A percentile compares a stretch with the other conserved stretches of the same genome.
These are phyloP conservation scores for Aspergillus felis DNA, from an alignment of 2,329 filamentous ascomycete species.

Conservation along the genomic window DNA sequence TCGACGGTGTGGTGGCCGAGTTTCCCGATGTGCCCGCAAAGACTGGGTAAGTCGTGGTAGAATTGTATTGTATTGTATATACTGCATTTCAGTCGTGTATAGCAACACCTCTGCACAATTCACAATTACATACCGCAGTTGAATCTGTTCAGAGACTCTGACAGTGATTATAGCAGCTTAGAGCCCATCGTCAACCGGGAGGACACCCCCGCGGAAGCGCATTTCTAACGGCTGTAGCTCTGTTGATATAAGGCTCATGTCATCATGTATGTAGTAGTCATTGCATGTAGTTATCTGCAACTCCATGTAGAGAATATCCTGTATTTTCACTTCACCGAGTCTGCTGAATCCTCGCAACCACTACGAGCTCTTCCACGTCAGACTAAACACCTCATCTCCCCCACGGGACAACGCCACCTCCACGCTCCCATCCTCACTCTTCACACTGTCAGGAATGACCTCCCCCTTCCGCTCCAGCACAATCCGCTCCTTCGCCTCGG, in stretches of 20 bases:
- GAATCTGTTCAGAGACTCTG: too few relatives aligned
- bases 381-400: neutral
- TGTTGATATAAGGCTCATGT: too few relatives aligned
- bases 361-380: neutral
- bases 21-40: neutral
- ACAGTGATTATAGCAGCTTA: neutral
- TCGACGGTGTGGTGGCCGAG: constrained; percentile 8
- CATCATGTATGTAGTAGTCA: neutral
- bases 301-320: neutral
- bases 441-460: neutral
- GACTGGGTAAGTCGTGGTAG: neutral
- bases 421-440: neutral
- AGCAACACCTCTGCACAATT: neutral
- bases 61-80: neutral
- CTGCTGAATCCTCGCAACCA: neutral
- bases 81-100: neutral
- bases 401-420: neutral
- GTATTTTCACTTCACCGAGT: neutral
- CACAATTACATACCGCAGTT: too few relatives aligned
- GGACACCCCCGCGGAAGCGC: too few relatives aligned
- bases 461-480: neutral
- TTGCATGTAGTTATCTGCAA: neutral
- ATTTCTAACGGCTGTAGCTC: neutral
- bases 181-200: neutral
- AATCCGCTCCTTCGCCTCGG: neutral